Evolutionary conservation across 2,329 filamentous ascomycete species (phyloP).

Genomic region (Fusarium napiforme): DNA sequence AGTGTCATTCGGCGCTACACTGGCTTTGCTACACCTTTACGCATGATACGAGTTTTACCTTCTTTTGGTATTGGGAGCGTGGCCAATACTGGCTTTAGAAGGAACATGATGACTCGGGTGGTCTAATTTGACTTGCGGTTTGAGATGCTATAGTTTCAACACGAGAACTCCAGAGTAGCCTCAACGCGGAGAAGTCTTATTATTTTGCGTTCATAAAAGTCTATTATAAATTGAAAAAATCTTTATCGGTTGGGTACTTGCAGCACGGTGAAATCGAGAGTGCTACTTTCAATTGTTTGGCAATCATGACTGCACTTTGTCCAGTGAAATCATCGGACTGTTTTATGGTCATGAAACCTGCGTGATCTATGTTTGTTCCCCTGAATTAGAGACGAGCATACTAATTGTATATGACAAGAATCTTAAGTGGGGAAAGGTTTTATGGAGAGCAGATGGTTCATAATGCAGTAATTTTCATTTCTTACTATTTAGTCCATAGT

Average conservation of each 20-base stretch:
- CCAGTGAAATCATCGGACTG: too few relatives aligned
- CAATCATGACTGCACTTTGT: background rate
- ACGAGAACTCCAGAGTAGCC: conserved; percentile 24
- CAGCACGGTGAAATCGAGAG: rapidly evolving
- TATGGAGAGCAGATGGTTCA: background rate
- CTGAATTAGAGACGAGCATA: too few relatives aligned
- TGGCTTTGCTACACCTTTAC: conserved; percentile 36
- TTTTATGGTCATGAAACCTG: background rate
- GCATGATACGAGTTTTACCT: conserved; percentile 39
- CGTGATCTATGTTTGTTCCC: too few relatives aligned
- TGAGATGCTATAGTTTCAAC: conserved; percentile 26
- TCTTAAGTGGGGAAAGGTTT: rapidly evolving
- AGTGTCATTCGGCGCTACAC: conserved; percentile 22
- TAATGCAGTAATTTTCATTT: background rate
- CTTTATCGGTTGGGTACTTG: background rate
- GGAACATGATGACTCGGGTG: conserved; percentile 29
- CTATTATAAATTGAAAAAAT: background rate
- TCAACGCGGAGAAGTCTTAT: conserved; percentile 24
- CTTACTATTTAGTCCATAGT: background rate
- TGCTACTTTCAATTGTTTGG: background rate
- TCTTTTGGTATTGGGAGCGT: conserved; percentile 40
- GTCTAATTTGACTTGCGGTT: conserved; percentile 3
- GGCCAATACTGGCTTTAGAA: conserved; percentile 41
- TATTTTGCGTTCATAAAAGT: background rate
- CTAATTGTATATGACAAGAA: rapidly evolving